A percentile compares a stretch with the other conserved stretches of the same genome.
Evolutionary conservation across 495 filamentous ascomycete species (phyloP).

Genomic region (Daldinia vernicosa): DNA sequence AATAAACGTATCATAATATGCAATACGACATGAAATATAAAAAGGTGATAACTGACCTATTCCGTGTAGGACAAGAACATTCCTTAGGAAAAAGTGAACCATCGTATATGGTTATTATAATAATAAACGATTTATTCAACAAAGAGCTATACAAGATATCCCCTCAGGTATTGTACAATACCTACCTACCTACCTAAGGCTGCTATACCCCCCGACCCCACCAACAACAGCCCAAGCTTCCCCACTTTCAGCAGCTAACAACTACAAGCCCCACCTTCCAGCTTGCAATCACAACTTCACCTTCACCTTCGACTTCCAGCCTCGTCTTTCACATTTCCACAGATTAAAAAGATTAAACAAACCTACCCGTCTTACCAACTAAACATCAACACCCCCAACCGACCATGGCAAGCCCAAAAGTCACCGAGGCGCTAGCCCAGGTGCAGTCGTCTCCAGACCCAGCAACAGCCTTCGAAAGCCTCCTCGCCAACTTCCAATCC

Average conservation of each 20-base stretch:
- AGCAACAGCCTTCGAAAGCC: constrained; percentile 67
- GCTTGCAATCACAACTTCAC: constrained; percentile 14
- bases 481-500: constrained; percentile 71
- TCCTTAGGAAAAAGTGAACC: neutral
- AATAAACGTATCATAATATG: neutral
- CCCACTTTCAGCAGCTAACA: constrained; percentile 10
- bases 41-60: neutral
- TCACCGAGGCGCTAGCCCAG: constrained; percentile 63
- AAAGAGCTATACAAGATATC: neutral
- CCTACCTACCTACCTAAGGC: no score
- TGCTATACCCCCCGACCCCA: neutral
- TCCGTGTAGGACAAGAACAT: neutral
- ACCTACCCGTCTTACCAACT: neutral
- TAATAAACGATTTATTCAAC: neutral
- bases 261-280: constrained; percentile 12
- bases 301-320: neutral
- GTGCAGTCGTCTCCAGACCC: constrained; percentile 65
- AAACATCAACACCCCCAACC: neutral
- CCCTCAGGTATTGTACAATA: no score
- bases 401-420: constrained; percentile 43
- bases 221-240: constrained; percentile 6
- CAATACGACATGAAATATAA: neutral
- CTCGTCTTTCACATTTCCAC: neutral
- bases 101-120: neutral
- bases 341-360: neutral